A percentile compares a stretch with the other conserved stretches of the same genome.
These are phyloP conservation scores for Linnemannia hyalina DNA, from an alignment of 192 early-diverging fungal species.

Conservation along the genomic window DNA sequence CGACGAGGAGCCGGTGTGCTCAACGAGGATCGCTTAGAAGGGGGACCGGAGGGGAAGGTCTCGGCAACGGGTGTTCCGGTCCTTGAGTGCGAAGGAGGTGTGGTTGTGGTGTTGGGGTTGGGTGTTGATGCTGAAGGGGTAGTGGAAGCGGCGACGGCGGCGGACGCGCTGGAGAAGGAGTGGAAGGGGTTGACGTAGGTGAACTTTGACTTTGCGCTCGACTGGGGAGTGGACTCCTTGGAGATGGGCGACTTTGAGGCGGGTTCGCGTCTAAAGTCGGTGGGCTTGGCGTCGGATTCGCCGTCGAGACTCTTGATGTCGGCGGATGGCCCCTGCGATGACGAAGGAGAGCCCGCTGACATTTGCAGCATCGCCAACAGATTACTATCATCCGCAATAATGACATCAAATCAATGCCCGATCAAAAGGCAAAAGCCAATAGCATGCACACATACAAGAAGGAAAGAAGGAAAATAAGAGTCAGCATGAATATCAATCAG, in stretches of 20 bases:
- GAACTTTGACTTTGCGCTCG: constrained; percentile 51
- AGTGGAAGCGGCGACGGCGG: background rate
- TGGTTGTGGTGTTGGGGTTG: background rate
- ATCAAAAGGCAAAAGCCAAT: background rate
- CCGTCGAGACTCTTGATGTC: constrained; percentile 14
- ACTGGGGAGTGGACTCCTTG: constrained; percentile 38
- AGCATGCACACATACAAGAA: background rate
- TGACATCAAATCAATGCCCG: background rate
- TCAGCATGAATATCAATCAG: background rate
- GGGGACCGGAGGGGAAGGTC: constrained; percentile 1
- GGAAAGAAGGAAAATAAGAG: background rate
- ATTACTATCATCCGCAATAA: constrained; percentile 19
- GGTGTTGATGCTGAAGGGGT: constrained; percentile 5
- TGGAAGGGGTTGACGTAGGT: constrained; percentile 64
- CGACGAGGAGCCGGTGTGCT: constrained; percentile 30
- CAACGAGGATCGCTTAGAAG: constrained; percentile 39
- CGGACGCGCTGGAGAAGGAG: constrained; percentile 45
- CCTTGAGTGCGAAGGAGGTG: constrained; percentile 25
- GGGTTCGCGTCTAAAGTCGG: constrained; percentile 19
- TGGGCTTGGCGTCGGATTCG: background rate
- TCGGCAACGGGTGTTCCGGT: constrained; percentile 28
- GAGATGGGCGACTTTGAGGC: constrained; percentile 24
- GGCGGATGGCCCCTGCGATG: constrained; percentile 2
- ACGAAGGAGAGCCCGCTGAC: constrained; percentile 35
- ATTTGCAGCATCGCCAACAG: constrained; percentile 49